A percentile compares a stretch with the other conserved stretches of the same genome.
These are phyloP conservation scores for Friedmanniomyces endolithicus DNA, from an alignment of 495 filamentous ascomycete species.

Conservation along the genomic window DNA sequence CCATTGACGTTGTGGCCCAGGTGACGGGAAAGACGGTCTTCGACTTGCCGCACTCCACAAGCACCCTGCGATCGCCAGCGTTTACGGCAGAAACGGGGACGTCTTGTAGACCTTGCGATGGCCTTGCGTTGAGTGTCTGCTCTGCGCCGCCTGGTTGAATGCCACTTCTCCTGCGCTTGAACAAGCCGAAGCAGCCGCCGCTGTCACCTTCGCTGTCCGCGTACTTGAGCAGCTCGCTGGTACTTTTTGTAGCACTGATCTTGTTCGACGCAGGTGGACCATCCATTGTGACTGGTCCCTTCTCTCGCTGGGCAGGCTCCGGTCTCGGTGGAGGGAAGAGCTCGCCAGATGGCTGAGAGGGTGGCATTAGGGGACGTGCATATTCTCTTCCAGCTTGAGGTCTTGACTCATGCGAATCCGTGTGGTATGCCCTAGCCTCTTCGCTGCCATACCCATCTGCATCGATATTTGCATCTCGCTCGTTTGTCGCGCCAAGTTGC, in stretches of 20 bases:
- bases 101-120: conserved; percentile 33
- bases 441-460: conserved; percentile 1
- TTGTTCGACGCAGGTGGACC: conserved; percentile 13
- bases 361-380: neutral
- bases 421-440: neutral
- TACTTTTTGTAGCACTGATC: conserved; percentile 16
- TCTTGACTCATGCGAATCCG: neutral
- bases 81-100: conserved; percentile 78
- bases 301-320: neutral
- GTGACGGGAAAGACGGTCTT: conserved; percentile 54
- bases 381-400: neutral
- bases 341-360: conserved; percentile 4
- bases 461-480: neutral
- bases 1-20: conserved; percentile 58
- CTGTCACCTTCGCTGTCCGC: neutral
- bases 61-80: conserved; percentile 58
- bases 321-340: conserved; percentile 14
- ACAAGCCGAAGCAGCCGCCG: conserved; percentile 18
- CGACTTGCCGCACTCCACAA: conserved; percentile 52
- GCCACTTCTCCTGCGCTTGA: conserved; percentile 17
- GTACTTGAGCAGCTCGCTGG: neutral
- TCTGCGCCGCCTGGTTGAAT: neutral
- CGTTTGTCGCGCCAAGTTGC: neutral
- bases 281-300: neutral
- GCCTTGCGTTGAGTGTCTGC: neutral